Evolutionary conservation across 164 flowering plant genomes (phyloP).

Genomic region (Platanus orientalis): DNA sequence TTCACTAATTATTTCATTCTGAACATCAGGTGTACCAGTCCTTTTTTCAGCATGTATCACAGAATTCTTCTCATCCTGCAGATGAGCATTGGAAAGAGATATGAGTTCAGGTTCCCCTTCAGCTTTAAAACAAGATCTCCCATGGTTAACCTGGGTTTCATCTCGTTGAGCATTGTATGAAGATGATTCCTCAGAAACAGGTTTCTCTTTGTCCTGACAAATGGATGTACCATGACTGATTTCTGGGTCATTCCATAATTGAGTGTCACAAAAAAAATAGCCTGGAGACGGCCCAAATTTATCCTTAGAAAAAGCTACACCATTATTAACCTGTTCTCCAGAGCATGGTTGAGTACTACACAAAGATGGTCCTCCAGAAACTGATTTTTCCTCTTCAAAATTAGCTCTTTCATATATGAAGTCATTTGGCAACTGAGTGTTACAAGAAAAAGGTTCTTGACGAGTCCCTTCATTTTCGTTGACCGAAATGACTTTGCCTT

Average conservation of each 20-base stretch:
- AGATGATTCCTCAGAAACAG: neutral
- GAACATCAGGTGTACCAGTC: slow-evolving; percentile 11
- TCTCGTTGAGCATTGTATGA: neutral
- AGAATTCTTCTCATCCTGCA: neutral
- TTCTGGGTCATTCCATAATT: neutral
- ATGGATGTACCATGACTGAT: neutral
- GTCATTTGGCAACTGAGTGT: slow-evolving; percentile 1
- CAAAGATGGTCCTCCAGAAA: neutral
- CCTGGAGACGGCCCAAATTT: neutral
- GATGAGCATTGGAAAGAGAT: neutral
- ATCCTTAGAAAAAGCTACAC: neutral
- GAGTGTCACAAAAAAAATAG: neutral
- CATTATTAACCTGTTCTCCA: neutral
- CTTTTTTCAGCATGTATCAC: slow-evolving; percentile 6
- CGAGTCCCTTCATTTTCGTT: slow-evolving; percentile 13
- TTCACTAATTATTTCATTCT: slow-evolving; percentile 35
- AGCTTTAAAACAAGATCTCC: neutral
- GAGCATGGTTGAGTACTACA: neutral
- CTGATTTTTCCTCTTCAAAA: slow-evolving; percentile 9
- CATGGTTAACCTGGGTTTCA: slow-evolving; percentile 6
- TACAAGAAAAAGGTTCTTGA: slow-evolving; percentile 1
- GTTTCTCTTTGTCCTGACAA: slow-evolving; percentile 9
- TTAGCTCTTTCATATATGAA: neutral
- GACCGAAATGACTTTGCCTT: neutral
- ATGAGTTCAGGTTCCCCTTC: neutral